These are phyloP conservation scores for Magnolia kwangsiensis DNA, from an alignment of 164 flowering plant genomes.

Conservation along the genomic window DNA sequence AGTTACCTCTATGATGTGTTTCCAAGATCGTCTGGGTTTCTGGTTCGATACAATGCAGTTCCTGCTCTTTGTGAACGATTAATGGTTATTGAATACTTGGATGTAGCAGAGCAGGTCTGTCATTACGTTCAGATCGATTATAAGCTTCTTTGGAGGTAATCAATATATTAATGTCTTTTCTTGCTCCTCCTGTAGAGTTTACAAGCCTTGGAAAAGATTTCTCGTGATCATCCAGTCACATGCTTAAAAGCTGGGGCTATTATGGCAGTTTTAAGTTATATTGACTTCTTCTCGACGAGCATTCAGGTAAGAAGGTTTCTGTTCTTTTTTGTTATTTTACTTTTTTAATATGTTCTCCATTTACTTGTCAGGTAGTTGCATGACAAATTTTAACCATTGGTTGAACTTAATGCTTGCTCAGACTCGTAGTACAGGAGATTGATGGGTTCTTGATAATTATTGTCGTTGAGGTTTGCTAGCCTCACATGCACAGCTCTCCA, in stretches of 20 bases:
- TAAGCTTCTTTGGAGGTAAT: background rate
- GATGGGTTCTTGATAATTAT: no score
- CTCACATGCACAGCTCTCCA: no score
- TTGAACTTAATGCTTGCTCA: no score
- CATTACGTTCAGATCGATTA: background rate
- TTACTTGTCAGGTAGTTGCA: no score
- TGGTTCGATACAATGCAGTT: constrained; percentile 62
- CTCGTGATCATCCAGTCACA: constrained; percentile 65
- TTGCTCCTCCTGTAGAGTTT: constrained; percentile 56
- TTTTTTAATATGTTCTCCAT: no score
- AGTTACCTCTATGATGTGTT: constrained; percentile 75
- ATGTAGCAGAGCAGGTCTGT: constrained; percentile 90
- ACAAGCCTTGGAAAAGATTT: constrained; percentile 88
- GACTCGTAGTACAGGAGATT: no score
- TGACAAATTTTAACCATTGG: no score
- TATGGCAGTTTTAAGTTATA: constrained; percentile 69
- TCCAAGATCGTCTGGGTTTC: constrained; percentile 48
- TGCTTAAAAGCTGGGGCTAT: constrained; percentile 86
- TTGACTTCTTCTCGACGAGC: constrained; percentile 83
- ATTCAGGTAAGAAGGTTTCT: constrained; percentile 52
- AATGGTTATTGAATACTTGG: constrained; percentile 70
- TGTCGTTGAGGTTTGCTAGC: no score
- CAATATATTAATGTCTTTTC: background rate
- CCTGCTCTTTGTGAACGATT: constrained; percentile 68
- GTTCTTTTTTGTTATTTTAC: background rate